A percentile compares a stretch with the other conserved stretches of the same genome.
Evolutionary conservation across 371 early-diverging fungal species (phyloP).

Genomic region (Rhizopus sp.): DNA sequence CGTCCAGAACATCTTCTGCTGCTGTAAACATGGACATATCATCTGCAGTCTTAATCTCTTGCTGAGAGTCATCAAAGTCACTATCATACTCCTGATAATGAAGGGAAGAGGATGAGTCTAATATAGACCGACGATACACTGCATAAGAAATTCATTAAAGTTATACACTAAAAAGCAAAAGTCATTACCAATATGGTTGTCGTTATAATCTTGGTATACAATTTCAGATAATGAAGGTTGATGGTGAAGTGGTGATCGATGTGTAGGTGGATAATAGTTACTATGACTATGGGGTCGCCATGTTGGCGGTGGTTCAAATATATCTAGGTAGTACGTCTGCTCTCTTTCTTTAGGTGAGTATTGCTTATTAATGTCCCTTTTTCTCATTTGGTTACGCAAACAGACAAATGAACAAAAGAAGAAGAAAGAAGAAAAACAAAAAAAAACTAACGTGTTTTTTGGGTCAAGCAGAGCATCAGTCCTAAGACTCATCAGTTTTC

Average conservation of each 20-base stretch:
- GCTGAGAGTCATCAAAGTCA: background rate
- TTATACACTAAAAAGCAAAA: no score
- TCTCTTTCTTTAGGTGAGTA: background rate
- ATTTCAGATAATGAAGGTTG: conserved; percentile 27
- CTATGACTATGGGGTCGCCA: conserved; percentile 8
- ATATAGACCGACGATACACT: no score
- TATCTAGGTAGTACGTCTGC: conserved; percentile 9
- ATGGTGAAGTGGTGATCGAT: conserved; percentile 24
- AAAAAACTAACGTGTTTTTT: no score
- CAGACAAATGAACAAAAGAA: no score
- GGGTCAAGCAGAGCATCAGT: no score
- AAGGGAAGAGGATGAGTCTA: background rate
- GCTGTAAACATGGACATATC: conserved; percentile 23
- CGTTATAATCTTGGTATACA: conserved; percentile 19
- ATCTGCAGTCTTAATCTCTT: background rate
- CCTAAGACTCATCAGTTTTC: no score
- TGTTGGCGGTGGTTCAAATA: conserved; percentile 21
- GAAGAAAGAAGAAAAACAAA: no score
- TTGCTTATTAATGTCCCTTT: background rate
- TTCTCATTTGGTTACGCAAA: no score
- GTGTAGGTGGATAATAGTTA: conserved; percentile 7
- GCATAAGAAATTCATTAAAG: no score
- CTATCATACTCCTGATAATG: background rate
- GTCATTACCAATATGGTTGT: background rate
- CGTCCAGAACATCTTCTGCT: conserved; percentile 8